Base-by-base conservation (phyloP, 1,284 basidiomycete species). In the Pascua guehoae region DNA sequence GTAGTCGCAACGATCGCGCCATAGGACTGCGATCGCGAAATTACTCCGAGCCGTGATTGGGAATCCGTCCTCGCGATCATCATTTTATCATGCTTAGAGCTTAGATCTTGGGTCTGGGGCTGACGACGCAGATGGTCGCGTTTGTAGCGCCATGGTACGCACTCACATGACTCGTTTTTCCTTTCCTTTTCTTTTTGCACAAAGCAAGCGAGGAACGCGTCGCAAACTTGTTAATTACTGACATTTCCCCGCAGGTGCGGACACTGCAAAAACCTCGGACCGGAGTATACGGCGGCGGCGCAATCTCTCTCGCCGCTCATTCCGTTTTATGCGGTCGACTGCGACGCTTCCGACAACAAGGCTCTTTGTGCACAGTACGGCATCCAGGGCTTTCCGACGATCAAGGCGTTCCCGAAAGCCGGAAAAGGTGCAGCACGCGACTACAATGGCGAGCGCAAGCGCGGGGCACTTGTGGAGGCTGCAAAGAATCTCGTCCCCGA, bases 381-480 rank as follows among this genome's bases (percentile, higher is more conserved):
- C n/a, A 83, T 96, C 17, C 82, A 92, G 77, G 93, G 94, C 2
- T 97, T 94, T 82, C 93, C 94, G 1, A 96, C 93, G 4, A 81
- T 94, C 74, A 97, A 88, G 84, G 78, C 89, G 8, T 94, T 87
- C 78, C 89, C 91, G 12, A 81, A 85, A 45, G 91, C 89, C 12
- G 80, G 77, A 17, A 81, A 85, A 58, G 74, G 85, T 1, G 78
- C 84, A 3, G 82, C 89, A 0, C 82, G 88, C 62, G 80, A 83
- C 51, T 96, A 89, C 71, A 82, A 88, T 2, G 82, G 83, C 39
- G 86, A 92, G 62, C 84, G 93, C 50, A 86, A 85, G 40, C 84
- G 87, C 1, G 85, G 81, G 51, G 84, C 84, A 2, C 79, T 97
- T 66, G 87, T 86, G 68, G 85, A 89, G 67, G 94, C 85, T 77